A percentile compares a stretch with the other conserved stretches of the same genome.
These are phyloP conservation scores for Pyracantha coccinea DNA, from an alignment of 331 rosid species.

Conservation along the genomic window DNA sequence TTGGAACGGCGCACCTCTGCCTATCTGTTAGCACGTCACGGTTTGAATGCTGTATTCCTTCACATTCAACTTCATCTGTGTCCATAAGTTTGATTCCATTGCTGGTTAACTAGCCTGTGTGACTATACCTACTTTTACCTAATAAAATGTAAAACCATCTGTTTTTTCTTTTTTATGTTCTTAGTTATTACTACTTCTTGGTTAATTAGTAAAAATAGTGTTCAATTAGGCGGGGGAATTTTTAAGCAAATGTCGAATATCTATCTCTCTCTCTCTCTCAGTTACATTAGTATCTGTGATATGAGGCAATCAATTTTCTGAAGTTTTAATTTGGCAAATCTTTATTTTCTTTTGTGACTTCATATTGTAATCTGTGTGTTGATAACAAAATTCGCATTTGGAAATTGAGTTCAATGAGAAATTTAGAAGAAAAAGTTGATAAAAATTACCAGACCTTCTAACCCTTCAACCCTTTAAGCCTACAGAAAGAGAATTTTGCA, in stretches of 20 bases:
- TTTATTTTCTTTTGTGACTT: background rate
- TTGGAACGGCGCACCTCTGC: constrained; percentile 90
- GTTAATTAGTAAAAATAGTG: too few species aligned
- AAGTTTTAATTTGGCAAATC: background rate
- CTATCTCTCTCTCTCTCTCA: too few species aligned
- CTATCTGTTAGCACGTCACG: constrained; percentile 34
- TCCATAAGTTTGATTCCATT: background rate
- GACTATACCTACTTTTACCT: background rate
- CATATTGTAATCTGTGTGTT: background rate
- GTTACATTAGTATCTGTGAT: too few species aligned
- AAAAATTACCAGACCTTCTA: background rate
- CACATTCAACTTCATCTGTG: background rate
- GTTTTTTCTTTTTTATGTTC: too few species aligned
- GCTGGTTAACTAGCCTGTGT: background rate
- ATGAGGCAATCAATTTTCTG: too few species aligned
- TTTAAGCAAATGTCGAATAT: too few species aligned
- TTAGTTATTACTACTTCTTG: too few species aligned
- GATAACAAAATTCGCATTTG: background rate
- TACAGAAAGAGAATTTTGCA: too few species aligned
- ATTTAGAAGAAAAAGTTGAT: background rate
- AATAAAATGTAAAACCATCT: background rate
- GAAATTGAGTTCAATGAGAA: background rate
- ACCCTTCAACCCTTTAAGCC: too few species aligned
- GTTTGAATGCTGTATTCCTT: background rate
- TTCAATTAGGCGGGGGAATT: too few species aligned